These are phyloP conservation scores for Yamadazyma olivae DNA, from an alignment of 805 yeast species.

Conservation along the genomic window DNA sequence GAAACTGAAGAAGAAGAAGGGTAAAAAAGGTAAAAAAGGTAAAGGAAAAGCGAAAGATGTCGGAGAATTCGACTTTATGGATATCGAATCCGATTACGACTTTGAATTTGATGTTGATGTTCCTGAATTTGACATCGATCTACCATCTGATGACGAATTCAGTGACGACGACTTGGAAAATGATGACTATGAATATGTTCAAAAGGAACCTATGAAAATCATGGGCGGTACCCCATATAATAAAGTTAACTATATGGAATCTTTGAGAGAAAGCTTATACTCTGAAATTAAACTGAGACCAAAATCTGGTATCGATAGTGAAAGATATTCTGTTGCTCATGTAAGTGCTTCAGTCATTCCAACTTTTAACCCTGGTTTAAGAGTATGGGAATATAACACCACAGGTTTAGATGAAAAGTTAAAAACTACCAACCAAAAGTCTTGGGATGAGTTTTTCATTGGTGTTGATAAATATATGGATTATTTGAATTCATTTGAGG, in stretches of 20 bases:
- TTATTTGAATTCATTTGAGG: slow-evolving; percentile 26
- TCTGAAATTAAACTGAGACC: slow-evolving; percentile 44
- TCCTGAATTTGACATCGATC: slow-evolving; percentile 5
- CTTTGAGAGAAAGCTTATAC: slow-evolving; percentile 52
- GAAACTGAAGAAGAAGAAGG: slow-evolving; percentile 11
- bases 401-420: slow-evolving; percentile 43
- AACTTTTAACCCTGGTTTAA: slow-evolving; percentile 76
- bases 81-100: neutral
- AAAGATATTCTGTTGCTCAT: slow-evolving; percentile 67
- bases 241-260: slow-evolving; percentile 62
- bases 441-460: slow-evolving; percentile 61
- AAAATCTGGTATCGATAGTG: slow-evolving; percentile 43
- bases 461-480: slow-evolving; percentile 38
- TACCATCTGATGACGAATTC: slow-evolving; percentile 11
- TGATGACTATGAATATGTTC: slow-evolving; percentile 11
- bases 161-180: slow-evolving; percentile 25
- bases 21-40: slow-evolving; percentile 10
- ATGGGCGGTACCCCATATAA: slow-evolving; percentile 60
- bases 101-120: slow-evolving; percentile 1
- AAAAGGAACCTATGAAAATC: slow-evolving; percentile 12
- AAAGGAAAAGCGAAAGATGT: slow-evolving; percentile 5
- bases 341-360: slow-evolving; percentile 77
- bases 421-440: slow-evolving; percentile 21
- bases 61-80: neutral
- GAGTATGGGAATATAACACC: slow-evolving; percentile 85